Evolutionary conservation across 2,329 filamentous ascomycete species (phyloP).

Genomic region (Botrytis medusae): DNA sequence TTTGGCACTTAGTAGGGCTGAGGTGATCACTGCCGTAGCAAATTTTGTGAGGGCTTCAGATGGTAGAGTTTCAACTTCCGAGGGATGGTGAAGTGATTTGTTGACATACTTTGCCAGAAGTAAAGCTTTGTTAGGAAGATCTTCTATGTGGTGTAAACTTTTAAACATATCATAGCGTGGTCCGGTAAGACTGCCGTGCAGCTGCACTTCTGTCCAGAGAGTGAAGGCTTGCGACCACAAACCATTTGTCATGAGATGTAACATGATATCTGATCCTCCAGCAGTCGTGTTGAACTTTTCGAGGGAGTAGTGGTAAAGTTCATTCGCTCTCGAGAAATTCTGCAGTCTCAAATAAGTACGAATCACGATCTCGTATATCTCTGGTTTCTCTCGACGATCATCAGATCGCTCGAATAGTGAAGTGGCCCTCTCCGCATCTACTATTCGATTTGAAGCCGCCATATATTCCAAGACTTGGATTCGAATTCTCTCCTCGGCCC

Average conservation of each 20-base stretch:
- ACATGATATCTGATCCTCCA: slow-evolving; percentile 33
- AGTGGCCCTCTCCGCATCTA: slow-evolving; percentile 46
- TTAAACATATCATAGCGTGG: slow-evolving; percentile 26
- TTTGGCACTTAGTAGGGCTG: slow-evolving; percentile 26
- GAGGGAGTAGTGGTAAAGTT: slow-evolving; percentile 29
- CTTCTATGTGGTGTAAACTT: slow-evolving; percentile 4
- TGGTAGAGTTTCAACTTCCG: not conserved
- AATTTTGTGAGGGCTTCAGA: slow-evolving; percentile 23
- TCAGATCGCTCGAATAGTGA: slow-evolving; percentile 45
- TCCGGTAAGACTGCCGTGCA: slow-evolving; percentile 11
- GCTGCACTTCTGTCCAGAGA: slow-evolving; percentile 29
- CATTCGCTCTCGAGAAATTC: slow-evolving; percentile 41
- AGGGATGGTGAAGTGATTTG: not conserved
- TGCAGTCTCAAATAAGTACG: slow-evolving; percentile 46
- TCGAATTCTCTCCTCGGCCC: slow-evolving; percentile 30
- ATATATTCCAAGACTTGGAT: slow-evolving; percentile 42
- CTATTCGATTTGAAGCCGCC: slow-evolving; percentile 40
- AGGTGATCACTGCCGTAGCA: slow-evolving; percentile 26
- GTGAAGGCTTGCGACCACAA: slow-evolving; percentile 33
- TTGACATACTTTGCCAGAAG: slow-evolving; percentile 28
- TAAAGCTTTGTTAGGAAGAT: slow-evolving; percentile 7
- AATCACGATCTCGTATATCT: slow-evolving; percentile 48
- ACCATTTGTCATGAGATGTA: slow-evolving; percentile 29
- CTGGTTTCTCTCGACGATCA: slow-evolving; percentile 40
- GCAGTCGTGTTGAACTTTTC: slow-evolving; percentile 27